A percentile compares a stretch with the other conserved stretches of the same genome.
phyloP scores from a whole-genome alignment of 495 filamentous ascomycete species.

The Chaetomium cochliodes region DNA sequence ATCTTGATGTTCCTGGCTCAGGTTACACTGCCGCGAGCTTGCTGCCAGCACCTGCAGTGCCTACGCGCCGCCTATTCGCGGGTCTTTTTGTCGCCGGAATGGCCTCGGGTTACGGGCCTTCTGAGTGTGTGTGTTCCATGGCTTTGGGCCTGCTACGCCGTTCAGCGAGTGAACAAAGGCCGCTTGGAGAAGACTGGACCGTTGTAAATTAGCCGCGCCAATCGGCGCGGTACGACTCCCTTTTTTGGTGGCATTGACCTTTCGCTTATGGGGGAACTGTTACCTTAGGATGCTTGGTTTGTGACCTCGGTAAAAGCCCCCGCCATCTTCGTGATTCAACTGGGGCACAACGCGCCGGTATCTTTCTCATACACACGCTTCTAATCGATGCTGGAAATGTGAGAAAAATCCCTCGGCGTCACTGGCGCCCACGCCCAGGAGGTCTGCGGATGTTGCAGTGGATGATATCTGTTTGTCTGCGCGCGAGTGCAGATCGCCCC shows the following conservation, averaged over 20 bases:
- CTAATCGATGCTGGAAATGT: too few relatives aligned
- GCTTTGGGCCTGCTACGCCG: background rate
- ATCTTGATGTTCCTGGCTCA: too few relatives aligned
- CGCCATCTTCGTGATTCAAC: background rate
- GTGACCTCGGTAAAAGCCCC: background rate
- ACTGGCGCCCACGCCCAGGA: too few relatives aligned
- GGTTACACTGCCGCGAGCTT: too few relatives aligned
- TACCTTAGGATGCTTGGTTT: background rate
- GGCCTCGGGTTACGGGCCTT: background rate
- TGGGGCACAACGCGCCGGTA: background rate
- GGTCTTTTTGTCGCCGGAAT: background rate
- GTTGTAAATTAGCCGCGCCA: background rate
- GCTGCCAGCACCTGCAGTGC: background rate
- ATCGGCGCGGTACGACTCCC: background rate
- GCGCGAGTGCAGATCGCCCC: too few relatives aligned
- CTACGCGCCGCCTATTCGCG: background rate
- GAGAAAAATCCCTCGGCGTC: too few relatives aligned
- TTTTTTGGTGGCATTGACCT: background rate
- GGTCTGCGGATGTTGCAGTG: too few relatives aligned
- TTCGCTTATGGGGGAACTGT: background rate
- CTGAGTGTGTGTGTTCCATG: background rate
- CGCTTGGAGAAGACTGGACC: background rate
- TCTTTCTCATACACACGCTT: background rate
- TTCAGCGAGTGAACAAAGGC: background rate
- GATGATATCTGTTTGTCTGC: too few relatives aligned